Evolutionary conservation across 2,329 filamentous ascomycete genomes (phyloP).

Genomic region (Fusarium marasasianum): DNA sequence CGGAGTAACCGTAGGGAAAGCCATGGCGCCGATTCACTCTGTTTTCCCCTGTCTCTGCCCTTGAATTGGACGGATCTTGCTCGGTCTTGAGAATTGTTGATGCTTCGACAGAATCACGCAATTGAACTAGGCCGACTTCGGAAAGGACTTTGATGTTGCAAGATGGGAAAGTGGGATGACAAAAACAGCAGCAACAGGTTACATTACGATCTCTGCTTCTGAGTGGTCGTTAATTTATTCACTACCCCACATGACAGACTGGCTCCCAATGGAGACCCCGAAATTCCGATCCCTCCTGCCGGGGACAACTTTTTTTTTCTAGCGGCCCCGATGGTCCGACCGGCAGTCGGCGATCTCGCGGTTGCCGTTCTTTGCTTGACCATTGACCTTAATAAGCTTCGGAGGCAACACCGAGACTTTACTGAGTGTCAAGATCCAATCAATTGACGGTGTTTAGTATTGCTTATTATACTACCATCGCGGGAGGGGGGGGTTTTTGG

Average conservation of each 20-base stretch:
- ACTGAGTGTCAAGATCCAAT: background rate
- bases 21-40: slow-evolving; percentile 22
- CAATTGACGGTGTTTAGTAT: background rate
- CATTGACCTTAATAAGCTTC: background rate
- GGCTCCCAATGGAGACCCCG: slow-evolving; percentile 38
- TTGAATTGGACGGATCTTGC: slow-evolving; percentile 35
- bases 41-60: slow-evolving; percentile 17
- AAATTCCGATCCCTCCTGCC: slow-evolving; percentile 34
- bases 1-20: slow-evolving; percentile 36
- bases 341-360: slow-evolving; percentile 38
- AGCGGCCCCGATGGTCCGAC: slow-evolving; percentile 38
- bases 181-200: slow-evolving; percentile 1
- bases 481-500: no score
- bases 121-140: slow-evolving; percentile 47
- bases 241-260: slow-evolving; percentile 27
- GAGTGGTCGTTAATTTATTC: background rate
- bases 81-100: slow-evolving; percentile 48
- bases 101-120: slow-evolving; percentile 53
- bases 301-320: slow-evolving; percentile 11
- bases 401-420: background rate
- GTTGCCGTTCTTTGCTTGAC: slow-evolving; percentile 24
- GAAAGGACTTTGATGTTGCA: slow-evolving; percentile 44
- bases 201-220: fast-evolving
- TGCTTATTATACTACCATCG: background rate
- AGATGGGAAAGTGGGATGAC: slow-evolving; percentile 26